A percentile compares a stretch with the other conserved stretches of the same genome.
Evolutionary conservation across 208 protist species (phyloP).

Genomic region (Trypanosoma avium): DNA sequence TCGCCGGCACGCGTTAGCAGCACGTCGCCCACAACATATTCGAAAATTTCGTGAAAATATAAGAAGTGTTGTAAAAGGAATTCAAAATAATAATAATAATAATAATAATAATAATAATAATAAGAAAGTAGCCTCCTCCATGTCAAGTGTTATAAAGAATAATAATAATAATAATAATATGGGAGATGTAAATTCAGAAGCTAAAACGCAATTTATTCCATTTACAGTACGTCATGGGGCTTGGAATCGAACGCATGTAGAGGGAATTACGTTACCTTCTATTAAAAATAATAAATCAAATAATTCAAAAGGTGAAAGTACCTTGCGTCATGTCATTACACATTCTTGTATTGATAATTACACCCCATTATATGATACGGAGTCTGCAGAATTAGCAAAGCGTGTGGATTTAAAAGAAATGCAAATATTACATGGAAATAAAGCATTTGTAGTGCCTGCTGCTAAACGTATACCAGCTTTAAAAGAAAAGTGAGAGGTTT

Average conservation of each 20-base stretch:
- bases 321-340: background rate
- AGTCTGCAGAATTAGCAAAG: constrained; percentile 32
- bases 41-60: constrained; percentile 18
- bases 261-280: constrained; percentile 16
- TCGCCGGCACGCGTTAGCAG: constrained; percentile 24
- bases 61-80: background rate
- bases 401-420: constrained; percentile 47
- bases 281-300: background rate
- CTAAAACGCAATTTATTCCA: background rate
- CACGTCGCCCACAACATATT: constrained; percentile 22
- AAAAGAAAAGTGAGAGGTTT: constrained; percentile 1
- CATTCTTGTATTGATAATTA: constrained; percentile 25
- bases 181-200: too few relatives aligned
- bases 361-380: constrained; percentile 32
- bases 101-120: background rate
- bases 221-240: constrained; percentile 9
- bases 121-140: too few relatives aligned
- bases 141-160: too few relatives aligned
- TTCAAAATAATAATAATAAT: background rate
- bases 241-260: constrained; percentile 17
- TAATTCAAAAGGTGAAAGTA: background rate
- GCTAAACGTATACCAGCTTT: constrained; percentile 1
- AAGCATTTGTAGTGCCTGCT: constrained; percentile 45
- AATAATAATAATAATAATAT: too few relatives aligned
- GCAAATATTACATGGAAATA: constrained; percentile 41